phyloP scores from a whole-genome alignment of 192 early-diverging fungal species.

The Backusella luteola region DNA sequence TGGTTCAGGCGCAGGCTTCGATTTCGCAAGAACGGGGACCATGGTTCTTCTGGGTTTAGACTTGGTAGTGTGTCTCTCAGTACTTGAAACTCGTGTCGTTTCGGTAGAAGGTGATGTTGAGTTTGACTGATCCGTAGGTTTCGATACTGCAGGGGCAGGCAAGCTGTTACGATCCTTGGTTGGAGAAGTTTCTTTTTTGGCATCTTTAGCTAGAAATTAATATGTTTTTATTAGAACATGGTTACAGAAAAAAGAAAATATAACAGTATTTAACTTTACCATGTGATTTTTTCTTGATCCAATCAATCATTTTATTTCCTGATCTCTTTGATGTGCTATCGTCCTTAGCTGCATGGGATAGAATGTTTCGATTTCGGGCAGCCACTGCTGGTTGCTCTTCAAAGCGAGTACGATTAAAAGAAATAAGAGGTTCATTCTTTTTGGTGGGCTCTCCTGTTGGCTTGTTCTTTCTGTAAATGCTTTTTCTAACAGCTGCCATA shows the following conservation, averaged over 20 bases:
- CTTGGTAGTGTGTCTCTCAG: not conserved
- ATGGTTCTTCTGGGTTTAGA: not conserved
- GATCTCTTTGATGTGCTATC: not conserved
- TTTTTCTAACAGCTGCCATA: slow-evolving; percentile 8
- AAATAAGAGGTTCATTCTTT: not conserved
- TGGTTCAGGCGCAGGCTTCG: not conserved
- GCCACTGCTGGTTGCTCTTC: not conserved
- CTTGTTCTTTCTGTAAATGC: slow-evolving; percentile 13
- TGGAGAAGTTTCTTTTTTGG: not conserved
- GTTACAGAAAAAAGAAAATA: not conserved
- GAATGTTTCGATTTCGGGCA: not conserved
- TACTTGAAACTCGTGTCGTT: not conserved
- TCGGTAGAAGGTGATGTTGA: not conserved
- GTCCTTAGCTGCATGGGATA: not conserved
- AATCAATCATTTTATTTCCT: slow-evolving; percentile 54
- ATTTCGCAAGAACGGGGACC: not conserved
- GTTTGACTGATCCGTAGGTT: not conserved
- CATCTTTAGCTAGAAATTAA: not conserved
- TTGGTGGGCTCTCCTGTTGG: not conserved
- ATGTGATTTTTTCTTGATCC: slow-evolving; percentile 45
- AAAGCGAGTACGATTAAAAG: not conserved
- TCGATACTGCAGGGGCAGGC: not conserved
- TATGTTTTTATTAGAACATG: not conserved
- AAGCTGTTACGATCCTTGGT: not conserved
- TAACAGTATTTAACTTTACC: slow-evolving; percentile 8